phyloP scores from a whole-genome alignment of 208 protist genomes.

The Naegleria fowleri region DNA sequence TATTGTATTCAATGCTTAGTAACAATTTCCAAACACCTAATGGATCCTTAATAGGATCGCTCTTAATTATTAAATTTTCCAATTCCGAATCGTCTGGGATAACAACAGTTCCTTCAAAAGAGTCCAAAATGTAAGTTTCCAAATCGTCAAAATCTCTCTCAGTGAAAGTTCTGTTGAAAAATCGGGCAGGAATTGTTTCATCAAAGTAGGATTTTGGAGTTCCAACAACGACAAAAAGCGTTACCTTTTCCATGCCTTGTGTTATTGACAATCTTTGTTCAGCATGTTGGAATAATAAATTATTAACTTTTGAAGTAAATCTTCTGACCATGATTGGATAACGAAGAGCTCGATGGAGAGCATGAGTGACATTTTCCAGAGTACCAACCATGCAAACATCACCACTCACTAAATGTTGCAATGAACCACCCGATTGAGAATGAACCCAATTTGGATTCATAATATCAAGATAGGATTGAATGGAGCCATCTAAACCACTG shows the following conservation, averaged over 20 bases:
- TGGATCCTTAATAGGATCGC: background rate
- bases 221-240: background rate
- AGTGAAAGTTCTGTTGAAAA: background rate
- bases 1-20: background rate
- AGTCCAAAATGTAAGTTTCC: background rate
- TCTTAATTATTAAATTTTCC: background rate
- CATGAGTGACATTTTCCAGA: background rate
- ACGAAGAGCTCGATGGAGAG: background rate
- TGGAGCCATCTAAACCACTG: background rate
- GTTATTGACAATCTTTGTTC: background rate
- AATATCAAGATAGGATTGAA: background rate
- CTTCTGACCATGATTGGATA: background rate
- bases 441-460: background rate
- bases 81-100: constrained; percentile 17
- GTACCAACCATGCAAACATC: constrained; percentile 4
- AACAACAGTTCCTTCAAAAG: background rate
- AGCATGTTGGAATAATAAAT: background rate
- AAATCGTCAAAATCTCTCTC: background rate
- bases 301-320: background rate
- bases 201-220: background rate
- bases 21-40: constrained; percentile 19
- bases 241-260: background rate
- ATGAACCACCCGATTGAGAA: background rate
- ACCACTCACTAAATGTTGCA: background rate
- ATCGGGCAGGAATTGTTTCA: background rate